Conservation (phyloP, 176 grass and related monocot genomes). For the Alloteropsis semialata region DNA sequence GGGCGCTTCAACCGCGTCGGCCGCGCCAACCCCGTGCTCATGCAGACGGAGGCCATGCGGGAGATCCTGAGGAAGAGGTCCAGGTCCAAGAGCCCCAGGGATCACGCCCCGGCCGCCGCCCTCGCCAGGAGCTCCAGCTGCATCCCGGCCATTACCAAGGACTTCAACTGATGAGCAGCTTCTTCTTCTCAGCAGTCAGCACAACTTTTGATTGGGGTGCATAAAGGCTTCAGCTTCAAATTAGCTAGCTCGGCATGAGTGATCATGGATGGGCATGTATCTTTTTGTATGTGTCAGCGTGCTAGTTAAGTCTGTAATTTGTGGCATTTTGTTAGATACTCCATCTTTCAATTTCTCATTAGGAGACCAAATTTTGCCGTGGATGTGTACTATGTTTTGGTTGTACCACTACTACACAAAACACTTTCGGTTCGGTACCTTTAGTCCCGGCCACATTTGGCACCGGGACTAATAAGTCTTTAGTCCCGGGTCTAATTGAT, state of each 20-base stretch:
- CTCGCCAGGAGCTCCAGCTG: slow-evolving; percentile 87
- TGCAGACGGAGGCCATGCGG: slow-evolving; percentile 90
- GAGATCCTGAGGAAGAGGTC: slow-evolving; percentile 79
- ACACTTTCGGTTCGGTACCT: no score
- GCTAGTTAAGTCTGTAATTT: not conserved
- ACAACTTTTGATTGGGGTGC: not conserved
- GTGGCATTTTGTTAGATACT: not conserved
- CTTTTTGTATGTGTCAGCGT: not conserved
- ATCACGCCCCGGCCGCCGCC: not conserved
- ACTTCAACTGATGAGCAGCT: slow-evolving; percentile 12
- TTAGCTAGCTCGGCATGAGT: not conserved
- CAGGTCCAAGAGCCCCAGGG: slow-evolving; percentile 56
- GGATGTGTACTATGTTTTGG: not conserved
- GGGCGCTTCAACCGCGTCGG: slow-evolving; percentile 68
- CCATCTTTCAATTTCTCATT: not conserved
- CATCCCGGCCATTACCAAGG: slow-evolving; percentile 84
- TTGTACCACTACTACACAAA: not conserved
- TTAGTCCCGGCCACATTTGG: no score
- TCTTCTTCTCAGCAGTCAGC: not conserved
- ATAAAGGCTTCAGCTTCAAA: not conserved
- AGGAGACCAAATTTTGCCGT: not conserved
- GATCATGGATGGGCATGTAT: not conserved
- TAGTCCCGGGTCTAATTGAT: no score
- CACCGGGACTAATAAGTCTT: no score
- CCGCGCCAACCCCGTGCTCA: slow-evolving; percentile 69